Evolutionary conservation across 371 early-diverging fungal species (phyloP).

Genomic region (Ordospora pajunii): DNA sequence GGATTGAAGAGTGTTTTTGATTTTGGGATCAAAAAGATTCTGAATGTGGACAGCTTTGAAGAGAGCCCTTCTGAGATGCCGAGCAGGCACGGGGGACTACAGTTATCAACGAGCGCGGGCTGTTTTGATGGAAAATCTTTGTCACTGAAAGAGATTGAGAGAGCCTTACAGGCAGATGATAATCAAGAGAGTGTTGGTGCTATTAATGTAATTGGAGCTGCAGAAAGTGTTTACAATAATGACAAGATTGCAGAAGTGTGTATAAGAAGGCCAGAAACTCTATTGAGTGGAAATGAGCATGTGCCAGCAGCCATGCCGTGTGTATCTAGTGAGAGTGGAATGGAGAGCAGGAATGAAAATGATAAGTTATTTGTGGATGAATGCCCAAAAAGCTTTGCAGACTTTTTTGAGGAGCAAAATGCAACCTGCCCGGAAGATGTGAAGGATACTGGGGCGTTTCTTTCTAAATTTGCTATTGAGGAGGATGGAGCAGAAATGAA

Average conservation of each 20-base stretch:
- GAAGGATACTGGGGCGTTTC: constrained; percentile 16
- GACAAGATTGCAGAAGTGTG: too few relatives aligned
- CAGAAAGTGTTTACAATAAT: too few relatives aligned
- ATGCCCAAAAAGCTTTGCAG: constrained; percentile 24
- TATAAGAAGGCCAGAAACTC: too few relatives aligned
- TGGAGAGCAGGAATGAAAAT: not conserved
- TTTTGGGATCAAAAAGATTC: constrained; percentile 42
- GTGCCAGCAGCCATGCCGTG: not conserved
- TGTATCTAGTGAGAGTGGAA: not conserved
- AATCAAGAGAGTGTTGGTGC: not conserved
- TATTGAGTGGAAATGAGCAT: too few relatives aligned
- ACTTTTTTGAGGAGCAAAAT: constrained; percentile 17
- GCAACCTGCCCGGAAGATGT: not conserved
- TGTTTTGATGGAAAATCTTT: not conserved
- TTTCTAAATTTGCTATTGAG: constrained; percentile 5
- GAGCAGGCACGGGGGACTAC: not conserved
- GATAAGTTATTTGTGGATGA: too few relatives aligned
- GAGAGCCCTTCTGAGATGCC: not conserved
- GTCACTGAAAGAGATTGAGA: not conserved
- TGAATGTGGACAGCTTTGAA: constrained; percentile 23
- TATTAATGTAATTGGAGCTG: not conserved
- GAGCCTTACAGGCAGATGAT: not conserved
- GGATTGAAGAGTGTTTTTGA: constrained; percentile 28
- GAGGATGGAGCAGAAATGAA: not conserved
- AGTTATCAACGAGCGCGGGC: not conserved